A percentile compares a stretch with the other conserved stretches of the same genome.
phyloP scores from a whole-genome alignment of 225 moss, liverwort and hornwort genomes.

The Pseudisothecium myosuroides region DNA sequence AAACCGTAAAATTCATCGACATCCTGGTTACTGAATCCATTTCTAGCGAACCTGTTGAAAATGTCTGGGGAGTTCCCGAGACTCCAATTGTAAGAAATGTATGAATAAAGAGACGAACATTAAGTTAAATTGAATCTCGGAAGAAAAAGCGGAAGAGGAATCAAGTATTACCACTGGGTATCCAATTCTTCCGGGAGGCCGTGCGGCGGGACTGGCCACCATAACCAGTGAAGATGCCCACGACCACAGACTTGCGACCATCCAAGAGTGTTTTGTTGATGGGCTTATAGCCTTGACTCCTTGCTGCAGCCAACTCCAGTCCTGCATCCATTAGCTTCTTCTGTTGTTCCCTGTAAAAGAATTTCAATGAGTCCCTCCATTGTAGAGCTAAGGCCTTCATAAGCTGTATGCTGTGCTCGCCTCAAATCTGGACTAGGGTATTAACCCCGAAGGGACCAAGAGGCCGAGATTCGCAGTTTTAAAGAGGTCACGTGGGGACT shows the following conservation, averaged over 20 bases:
- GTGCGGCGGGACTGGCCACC: conserved; percentile 55
- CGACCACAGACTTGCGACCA: conserved; percentile 50
- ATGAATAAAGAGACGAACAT: background rate
- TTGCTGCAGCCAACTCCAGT: conserved; percentile 74
- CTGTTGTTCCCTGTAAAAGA: conserved; percentile 54
- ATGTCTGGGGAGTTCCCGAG: background rate
- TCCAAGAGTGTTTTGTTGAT: conserved; percentile 32
- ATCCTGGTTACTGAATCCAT: background rate
- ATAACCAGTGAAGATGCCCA: conserved; percentile 77
- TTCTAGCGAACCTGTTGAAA: background rate
- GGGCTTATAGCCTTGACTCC: conserved; percentile 65
- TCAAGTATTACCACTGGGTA: conserved; percentile 44
- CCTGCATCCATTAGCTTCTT: conserved; percentile 54
- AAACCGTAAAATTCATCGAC: background rate
- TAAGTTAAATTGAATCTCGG: background rate
- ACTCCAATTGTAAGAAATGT: too few species aligned
- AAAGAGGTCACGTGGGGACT: background rate
- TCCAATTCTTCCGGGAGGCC: conserved; percentile 73
- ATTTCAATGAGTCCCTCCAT: background rate
- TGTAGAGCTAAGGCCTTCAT: background rate
- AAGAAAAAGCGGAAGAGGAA: background rate
- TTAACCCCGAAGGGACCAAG: background rate
- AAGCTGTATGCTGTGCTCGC: background rate
- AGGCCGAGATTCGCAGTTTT: background rate
- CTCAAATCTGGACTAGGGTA: background rate